Percentiles rank a stretch among this genome's conserved stretches.
Evolutionary conservation across 805 yeast species (phyloP).

Genomic region (Yarrowia porcina): DNA sequence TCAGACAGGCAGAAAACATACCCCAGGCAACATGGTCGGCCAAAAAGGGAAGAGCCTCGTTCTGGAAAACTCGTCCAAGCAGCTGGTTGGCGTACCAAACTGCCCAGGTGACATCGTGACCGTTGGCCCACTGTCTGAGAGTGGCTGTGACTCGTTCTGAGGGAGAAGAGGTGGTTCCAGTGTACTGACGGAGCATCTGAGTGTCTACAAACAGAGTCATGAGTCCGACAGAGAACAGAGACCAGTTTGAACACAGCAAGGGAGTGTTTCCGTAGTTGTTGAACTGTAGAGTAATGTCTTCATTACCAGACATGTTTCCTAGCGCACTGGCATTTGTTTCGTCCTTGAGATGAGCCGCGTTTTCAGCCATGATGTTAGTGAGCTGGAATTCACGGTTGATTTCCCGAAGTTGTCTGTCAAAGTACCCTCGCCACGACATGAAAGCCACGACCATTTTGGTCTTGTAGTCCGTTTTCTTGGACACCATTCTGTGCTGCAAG

Average conservation of each 20-base stretch:
- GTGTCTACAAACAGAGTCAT: constrained; percentile 35
- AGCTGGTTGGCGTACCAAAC: constrained; percentile 36
- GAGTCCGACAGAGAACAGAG: constrained; percentile 34
- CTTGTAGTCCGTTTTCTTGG: constrained; percentile 38
- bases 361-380: constrained; percentile 15
- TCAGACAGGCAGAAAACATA: constrained; percentile 33
- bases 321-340: constrained; percentile 26
- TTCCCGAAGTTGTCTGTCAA: constrained; percentile 39
- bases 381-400: constrained; percentile 26
- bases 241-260: constrained; percentile 34
- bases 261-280: constrained; percentile 32
- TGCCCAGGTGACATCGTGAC: constrained; percentile 35
- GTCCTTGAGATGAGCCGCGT: constrained; percentile 1
- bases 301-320: constrained; percentile 28
- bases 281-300: constrained; percentile 24
- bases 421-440: constrained; percentile 41
- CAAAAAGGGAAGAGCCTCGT: constrained; percentile 31
- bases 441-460: constrained; percentile 39
- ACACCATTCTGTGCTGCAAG: constrained; percentile 39
- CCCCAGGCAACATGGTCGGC: constrained; percentile 37
- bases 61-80: constrained; percentile 31
- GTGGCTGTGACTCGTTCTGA: constrained; percentile 27
- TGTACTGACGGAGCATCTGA: constrained; percentile 31
- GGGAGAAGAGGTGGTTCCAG: constrained; percentile 28
- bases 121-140: constrained; percentile 33